Evolutionary conservation across 2,329 filamentous ascomycete genomes (phyloP).

Genomic region (Magnaporthiopsis rhizophila): DNA sequence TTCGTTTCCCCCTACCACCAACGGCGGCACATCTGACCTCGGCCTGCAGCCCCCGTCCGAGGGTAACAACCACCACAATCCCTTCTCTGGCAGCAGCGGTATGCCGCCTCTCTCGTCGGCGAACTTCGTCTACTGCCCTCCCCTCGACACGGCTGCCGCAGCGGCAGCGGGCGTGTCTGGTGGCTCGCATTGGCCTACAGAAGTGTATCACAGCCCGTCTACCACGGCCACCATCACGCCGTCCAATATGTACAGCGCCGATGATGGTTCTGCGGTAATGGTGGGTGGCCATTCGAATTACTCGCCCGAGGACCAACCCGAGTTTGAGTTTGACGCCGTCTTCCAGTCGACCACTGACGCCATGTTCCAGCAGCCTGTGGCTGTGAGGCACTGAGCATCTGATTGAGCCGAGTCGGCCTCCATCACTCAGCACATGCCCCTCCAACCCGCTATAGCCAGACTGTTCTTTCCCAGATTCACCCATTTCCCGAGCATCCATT

Average conservation of each 20-base stretch:
- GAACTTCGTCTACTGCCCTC: slow-evolving; percentile 12
- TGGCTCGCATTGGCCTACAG: slow-evolving; percentile 8
- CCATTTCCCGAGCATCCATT: background rate
- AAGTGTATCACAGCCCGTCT: slow-evolving; percentile 15
- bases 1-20: background rate
- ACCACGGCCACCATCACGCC: slow-evolving; percentile 19
- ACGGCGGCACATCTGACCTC: background rate
- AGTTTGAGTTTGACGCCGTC: slow-evolving; percentile 11
- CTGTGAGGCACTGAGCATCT: background rate
- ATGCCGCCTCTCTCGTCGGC: slow-evolving; percentile 19
- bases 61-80: background rate
- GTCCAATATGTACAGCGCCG: slow-evolving; percentile 10
- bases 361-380: background rate
- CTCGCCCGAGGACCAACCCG: slow-evolving; percentile 12
- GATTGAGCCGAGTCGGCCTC: background rate
- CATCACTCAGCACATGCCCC: background rate
- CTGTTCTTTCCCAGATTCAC: too few species aligned
- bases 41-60: background rate
- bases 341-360: slow-evolving; percentile 1
- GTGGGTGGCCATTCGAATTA: background rate
- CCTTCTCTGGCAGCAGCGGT: slow-evolving; percentile 4
- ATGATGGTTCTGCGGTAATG: background rate
- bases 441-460: background rate
- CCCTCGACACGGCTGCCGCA: slow-evolving; percentile 10
- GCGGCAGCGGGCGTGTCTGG: slow-evolving; percentile 5